These are phyloP conservation scores for Tolypocladium album DNA, from an alignment of 2,329 filamentous ascomycete species.

Conservation along the genomic window DNA sequence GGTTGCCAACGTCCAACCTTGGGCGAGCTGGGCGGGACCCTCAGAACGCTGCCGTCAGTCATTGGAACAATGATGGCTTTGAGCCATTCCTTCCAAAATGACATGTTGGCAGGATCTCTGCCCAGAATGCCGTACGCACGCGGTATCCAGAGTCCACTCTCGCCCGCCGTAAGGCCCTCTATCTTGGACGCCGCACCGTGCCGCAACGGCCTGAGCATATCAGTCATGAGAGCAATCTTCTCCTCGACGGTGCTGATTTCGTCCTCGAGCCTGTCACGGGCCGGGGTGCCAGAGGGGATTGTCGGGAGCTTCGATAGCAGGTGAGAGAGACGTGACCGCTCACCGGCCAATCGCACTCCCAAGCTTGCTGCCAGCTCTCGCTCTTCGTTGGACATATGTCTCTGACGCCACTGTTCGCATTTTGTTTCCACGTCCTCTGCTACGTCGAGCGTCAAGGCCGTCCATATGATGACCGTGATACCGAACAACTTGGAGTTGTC, in stretches of 20 bases:
- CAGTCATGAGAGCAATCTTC: slow-evolving; percentile 94
- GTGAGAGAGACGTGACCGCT: slow-evolving; percentile 82
- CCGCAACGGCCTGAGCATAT: slow-evolving; percentile 81
- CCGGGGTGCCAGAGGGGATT: slow-evolving; percentile 67
- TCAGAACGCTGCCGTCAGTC: slow-evolving; percentile 74
- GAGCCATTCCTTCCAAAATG: slow-evolving; percentile 98
- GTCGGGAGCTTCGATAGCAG: slow-evolving; percentile 74
- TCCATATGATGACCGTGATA: slow-evolving; percentile 87
- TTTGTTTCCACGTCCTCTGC: slow-evolving; percentile 75
- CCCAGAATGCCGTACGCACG: slow-evolving; percentile 89
- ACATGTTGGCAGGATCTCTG: slow-evolving; percentile 68
- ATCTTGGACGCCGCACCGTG: slow-evolving; percentile 96
- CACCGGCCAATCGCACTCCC: slow-evolving; percentile 74
- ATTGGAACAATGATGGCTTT: slow-evolving; percentile 90
- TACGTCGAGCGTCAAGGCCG: slow-evolving; percentile 68
- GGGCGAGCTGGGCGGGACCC: slow-evolving; percentile 80
- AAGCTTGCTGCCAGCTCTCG: slow-evolving; percentile 85
- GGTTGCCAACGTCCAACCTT: slow-evolving; percentile 92
- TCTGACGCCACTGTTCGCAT: slow-evolving; percentile 76
- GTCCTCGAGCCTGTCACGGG: slow-evolving; percentile 78
- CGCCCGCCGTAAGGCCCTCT: slow-evolving; percentile 87
- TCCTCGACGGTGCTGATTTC: slow-evolving; percentile 94
- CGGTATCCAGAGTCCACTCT: slow-evolving; percentile 92
- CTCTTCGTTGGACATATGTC: slow-evolving; percentile 83
- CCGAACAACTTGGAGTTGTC: slow-evolving; percentile 89